phyloP scores from a whole-genome alignment of 1,284 basidiomycete genomes.

The Pisolithus thermaeus region DNA sequence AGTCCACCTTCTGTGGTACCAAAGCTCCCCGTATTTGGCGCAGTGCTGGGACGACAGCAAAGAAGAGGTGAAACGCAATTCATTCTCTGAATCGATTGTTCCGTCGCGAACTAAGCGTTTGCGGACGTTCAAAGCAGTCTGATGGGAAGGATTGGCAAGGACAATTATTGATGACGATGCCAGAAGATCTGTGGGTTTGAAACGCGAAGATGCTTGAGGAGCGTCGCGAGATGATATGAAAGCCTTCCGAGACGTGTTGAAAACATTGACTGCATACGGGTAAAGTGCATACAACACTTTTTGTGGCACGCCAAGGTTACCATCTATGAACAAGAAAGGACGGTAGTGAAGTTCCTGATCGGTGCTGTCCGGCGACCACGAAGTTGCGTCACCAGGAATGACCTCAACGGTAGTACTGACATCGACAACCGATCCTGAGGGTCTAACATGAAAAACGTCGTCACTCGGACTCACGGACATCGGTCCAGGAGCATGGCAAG shows the following conservation, averaged over 20 bases:
- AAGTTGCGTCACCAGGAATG: conserved; percentile 20
- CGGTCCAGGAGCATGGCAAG: conserved; percentile 18
- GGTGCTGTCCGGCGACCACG: conserved; percentile 10
- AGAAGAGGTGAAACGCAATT: conserved; percentile 43
- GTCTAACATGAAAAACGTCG: background rate
- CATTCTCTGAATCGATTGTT: conserved; percentile 32
- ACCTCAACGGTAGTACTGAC: conserved; percentile 22
- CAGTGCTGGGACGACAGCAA: conserved; percentile 47
- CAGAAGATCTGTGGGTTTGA: conserved; percentile 8
- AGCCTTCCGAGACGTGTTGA: conserved; percentile 22
- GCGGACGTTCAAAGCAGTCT: conserved; percentile 55
- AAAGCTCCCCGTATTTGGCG: conserved; percentile 58
- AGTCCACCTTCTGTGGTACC: conserved; percentile 65
- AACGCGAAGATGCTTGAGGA: background rate
- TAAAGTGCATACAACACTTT: conserved; percentile 51
- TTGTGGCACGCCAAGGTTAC: conserved; percentile 60
- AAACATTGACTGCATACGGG: conserved; percentile 34
- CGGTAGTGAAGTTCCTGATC: conserved; percentile 3
- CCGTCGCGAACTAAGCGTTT: conserved; percentile 42
- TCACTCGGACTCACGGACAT: conserved; percentile 20
- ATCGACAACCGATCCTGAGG: background rate
- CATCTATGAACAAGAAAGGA: conserved; percentile 52
- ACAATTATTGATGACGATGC: conserved; percentile 44
- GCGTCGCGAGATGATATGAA: background rate
- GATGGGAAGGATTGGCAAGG: conserved; percentile 64